phyloP scores from a whole-genome alignment of 768 basidiomycete genomes.

The Leucocoprinus birnbaumii region DNA sequence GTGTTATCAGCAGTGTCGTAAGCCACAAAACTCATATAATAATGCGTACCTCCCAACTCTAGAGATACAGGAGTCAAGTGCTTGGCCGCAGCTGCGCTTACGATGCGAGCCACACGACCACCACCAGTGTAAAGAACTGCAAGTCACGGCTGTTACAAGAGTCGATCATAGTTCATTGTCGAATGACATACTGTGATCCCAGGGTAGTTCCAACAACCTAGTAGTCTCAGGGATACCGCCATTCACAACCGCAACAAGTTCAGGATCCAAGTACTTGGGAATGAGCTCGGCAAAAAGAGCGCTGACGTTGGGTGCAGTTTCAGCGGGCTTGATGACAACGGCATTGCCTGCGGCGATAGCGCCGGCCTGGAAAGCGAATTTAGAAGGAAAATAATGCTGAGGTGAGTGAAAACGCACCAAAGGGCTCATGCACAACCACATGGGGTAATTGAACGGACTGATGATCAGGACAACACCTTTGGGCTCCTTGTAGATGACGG shows the following conservation, averaged over 20 bases:
- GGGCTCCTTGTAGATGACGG: slow-evolving; percentile 68
- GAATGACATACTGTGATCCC: neutral
- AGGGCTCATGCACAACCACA: slow-evolving; percentile 56
- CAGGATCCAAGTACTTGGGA: slow-evolving; percentile 72
- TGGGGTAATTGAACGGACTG: slow-evolving; percentile 73
- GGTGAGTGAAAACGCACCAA: slow-evolving; percentile 37
- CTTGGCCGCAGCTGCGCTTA: slow-evolving; percentile 75
- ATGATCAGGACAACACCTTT: slow-evolving; percentile 76
- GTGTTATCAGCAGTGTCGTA: neutral
- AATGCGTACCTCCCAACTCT: slow-evolving; percentile 33
- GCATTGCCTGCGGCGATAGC: slow-evolving; percentile 82
- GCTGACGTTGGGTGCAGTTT: slow-evolving; percentile 54
- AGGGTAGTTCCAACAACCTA: slow-evolving; percentile 21
- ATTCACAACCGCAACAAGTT: slow-evolving; percentile 64
- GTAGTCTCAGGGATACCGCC: slow-evolving; percentile 66
- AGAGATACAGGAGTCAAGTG: slow-evolving; percentile 63
- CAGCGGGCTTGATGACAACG: slow-evolving; percentile 74
- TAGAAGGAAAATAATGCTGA: neutral
- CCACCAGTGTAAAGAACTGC: slow-evolving; percentile 67
- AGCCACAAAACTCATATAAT: neutral
- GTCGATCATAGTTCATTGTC: neutral
- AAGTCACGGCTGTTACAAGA: neutral
- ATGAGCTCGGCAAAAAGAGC: slow-evolving; percentile 63
- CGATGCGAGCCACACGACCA: slow-evolving; percentile 59
- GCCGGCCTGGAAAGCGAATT: slow-evolving; percentile 34